Base-by-base conservation (phyloP, 257 asterid genomes). In the Leonotis leonurus region DNA sequence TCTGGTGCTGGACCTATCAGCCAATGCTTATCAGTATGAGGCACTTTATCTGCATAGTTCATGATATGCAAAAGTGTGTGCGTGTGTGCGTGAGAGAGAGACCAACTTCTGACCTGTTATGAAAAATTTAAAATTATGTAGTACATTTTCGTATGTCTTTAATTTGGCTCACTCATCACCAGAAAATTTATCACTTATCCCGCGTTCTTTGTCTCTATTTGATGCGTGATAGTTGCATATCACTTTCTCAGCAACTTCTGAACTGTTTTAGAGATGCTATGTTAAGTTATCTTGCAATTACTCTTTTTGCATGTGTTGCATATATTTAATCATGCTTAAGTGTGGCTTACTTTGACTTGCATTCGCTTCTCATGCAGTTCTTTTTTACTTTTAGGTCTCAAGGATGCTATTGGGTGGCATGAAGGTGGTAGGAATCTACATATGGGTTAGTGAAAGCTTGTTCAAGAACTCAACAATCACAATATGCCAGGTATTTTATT, bases 391-490 rank as follows among this genome's bases (percentile, higher is more conserved):
- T 64, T 75, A 93, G 97, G 95, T 93, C 57, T 84, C 96, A 65
- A 81, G 92, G 78, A 93, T 93, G 95, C 81, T 93, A 17, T 67
- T 86, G 77, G 99, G 97, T 72, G 99, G 99, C 60, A 62, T 87
- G 76, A 79, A 82, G 72, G 99, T 93, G 63, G 74, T 93, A 65
- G 99, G 99, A 68, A 78, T 85, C 73, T 93, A 93, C 73, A 67
- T 87, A 54, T 87, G 95, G 91, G 85, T 77, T 71, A 87, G 60
- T 37, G 97, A 93, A 65, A 80, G 79, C 86, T 65, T 85, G 56
- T 89, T 89, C 81, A 89, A 87, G 85, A 89, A 81, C 77, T 88
- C 99, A 65, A 77, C 92, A 18, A 27, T 80, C 44, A 65, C 75
- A 10, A 73, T 89, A 50, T 89, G 96, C 80, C 99, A 93, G 99